Evolutionary conservation across 163 green algal species (phyloP).

Genomic region (Prototheca stagnorum): DNA sequence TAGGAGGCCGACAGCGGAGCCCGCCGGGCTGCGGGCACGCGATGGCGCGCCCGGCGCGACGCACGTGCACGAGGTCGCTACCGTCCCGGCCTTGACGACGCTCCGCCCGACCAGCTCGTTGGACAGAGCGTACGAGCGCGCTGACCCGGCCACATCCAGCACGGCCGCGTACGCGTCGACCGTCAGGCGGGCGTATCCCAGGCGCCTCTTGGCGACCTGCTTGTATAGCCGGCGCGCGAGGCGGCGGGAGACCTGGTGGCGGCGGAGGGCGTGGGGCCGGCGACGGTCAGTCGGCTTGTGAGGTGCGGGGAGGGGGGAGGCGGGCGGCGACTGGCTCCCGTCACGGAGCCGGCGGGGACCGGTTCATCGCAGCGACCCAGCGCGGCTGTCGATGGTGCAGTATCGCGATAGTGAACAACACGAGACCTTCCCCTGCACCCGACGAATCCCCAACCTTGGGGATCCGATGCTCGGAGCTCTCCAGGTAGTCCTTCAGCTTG

Average conservation of each 20-base stretch:
- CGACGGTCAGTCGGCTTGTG: background rate
- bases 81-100: constrained; percentile 1
- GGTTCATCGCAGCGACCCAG: background rate
- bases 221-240: constrained; percentile 24
- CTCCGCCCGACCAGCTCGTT: constrained; percentile 13
- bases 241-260: constrained; percentile 29
- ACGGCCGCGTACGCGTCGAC: constrained; percentile 32
- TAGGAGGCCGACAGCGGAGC: constrained; percentile 14
- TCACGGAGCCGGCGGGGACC: background rate
- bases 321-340: background rate
- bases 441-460: constrained; percentile 22
- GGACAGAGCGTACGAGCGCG: constrained; percentile 4
- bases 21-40: constrained; percentile 1
- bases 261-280: background rate
- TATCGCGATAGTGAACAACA: no score
- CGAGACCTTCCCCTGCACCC: no score
- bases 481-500: constrained; percentile 41
- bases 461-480: constrained; percentile 32
- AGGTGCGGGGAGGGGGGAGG: background rate
- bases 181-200: constrained; percentile 33
- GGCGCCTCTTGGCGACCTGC: constrained; percentile 14
- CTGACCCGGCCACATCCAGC: constrained; percentile 4
- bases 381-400: background rate
- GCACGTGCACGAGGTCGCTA: background rate
- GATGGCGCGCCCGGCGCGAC: background rate